Evolutionary conservation across 1,284 basidiomycete genomes (phyloP).

Genomic region (Sanghuangporus sanghuang): DNA sequence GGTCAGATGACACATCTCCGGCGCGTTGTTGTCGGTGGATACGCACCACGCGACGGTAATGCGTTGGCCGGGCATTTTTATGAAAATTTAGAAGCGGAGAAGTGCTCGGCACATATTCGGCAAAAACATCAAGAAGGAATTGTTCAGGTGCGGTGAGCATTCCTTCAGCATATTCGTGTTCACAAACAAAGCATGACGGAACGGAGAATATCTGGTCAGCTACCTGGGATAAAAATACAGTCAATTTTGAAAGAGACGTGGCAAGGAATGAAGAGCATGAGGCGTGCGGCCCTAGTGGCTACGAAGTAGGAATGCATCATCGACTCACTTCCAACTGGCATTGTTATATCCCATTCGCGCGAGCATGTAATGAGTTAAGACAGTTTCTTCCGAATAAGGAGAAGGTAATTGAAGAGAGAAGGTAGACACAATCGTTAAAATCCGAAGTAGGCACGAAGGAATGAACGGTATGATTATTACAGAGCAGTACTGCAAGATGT

Average conservation of each 20-base stretch:
- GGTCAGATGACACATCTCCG: background rate
- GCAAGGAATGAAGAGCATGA: background rate
- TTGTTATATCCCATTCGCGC: too few species aligned
- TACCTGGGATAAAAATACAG: background rate
- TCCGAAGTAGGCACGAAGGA: background rate
- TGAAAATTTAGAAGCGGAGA: background rate
- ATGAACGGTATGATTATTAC: too few species aligned
- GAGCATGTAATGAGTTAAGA: background rate
- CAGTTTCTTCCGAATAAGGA: background rate
- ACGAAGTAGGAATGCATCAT: too few species aligned
- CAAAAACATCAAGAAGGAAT: background rate
- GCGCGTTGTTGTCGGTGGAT: background rate
- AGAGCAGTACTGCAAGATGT: too few species aligned
- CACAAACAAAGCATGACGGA: background rate
- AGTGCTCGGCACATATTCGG: background rate
- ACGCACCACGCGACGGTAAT: background rate
- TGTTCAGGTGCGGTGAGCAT: background rate
- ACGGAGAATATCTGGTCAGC: background rate
- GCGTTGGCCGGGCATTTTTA: background rate
- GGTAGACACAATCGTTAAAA: background rate
- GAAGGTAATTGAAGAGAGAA: background rate
- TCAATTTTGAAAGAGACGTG: background rate
- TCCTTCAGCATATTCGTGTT: background rate
- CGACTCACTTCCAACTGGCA: too few species aligned
- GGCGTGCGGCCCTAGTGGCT: too few species aligned